A percentile compares a stretch with the other conserved stretches of the same genome.
Conservation (phyloP, 495 filamentous ascomycete species). For the Neurospora cerealis region DNA sequence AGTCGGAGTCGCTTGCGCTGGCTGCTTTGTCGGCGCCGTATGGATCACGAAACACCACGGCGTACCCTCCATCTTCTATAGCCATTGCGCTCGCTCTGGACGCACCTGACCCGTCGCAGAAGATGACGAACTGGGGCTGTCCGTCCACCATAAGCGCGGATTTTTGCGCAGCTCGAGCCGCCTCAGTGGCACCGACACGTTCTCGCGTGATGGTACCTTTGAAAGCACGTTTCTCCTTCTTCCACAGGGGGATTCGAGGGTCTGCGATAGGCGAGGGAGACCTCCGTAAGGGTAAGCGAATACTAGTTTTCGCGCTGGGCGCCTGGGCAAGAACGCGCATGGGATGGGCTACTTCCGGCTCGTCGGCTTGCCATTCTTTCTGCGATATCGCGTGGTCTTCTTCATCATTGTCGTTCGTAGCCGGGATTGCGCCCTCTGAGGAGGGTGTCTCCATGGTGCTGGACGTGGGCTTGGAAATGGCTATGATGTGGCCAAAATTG, state of each 20-base stretch:
- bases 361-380: background rate
- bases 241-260: background rate
- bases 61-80: background rate
- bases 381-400: background rate
- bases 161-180: background rate
- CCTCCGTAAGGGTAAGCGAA: background rate
- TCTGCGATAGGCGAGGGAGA: background rate
- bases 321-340: accelerated
- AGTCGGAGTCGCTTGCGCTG: background rate
- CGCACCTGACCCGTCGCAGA: background rate
- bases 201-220: background rate
- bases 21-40: background rate
- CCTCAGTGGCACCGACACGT: background rate
- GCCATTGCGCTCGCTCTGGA: background rate
- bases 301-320: background rate
- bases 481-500: background rate
- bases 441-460: background rate
- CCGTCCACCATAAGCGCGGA: background rate
- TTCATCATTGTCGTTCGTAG: background rate
- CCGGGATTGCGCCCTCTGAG: accelerated
- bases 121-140: background rate
- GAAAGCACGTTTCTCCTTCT: accelerated
- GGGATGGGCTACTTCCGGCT: background rate
- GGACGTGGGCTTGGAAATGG: background rate
- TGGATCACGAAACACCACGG: background rate